phyloP scores from a whole-genome alignment of 345 rosid species.

The Psidium guajava region DNA sequence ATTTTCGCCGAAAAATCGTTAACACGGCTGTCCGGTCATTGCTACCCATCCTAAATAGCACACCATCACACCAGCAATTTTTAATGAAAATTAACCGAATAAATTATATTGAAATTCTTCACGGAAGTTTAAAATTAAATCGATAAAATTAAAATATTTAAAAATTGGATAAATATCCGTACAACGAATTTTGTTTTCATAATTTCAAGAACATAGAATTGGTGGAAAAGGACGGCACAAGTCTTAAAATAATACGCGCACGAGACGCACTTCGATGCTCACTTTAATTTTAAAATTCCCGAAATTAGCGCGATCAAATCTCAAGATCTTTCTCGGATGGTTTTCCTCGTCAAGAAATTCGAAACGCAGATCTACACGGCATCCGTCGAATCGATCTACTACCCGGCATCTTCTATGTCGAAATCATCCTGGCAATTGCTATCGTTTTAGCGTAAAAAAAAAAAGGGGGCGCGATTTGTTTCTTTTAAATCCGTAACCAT shows the following conservation, averaged over 20 bases:
- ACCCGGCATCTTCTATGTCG: neutral
- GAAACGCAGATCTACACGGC: neutral
- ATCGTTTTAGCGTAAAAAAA: neutral
- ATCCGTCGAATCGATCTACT: too few species aligned
- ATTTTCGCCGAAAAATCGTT: neutral
- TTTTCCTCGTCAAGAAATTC: neutral
- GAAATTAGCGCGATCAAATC: neutral
- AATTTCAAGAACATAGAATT: neutral
- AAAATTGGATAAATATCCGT: neutral
- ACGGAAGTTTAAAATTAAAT: neutral
- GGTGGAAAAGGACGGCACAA: neutral
- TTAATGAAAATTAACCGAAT: neutral
- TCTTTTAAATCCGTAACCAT: neutral
- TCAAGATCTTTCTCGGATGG: neutral
- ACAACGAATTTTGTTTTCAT: neutral
- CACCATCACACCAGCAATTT: neutral
- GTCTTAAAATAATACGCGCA: neutral
- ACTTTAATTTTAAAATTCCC: neutral
- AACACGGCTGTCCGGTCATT: neutral
- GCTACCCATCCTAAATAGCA: accelerated
- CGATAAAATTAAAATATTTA: neutral
- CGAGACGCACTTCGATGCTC: neutral
- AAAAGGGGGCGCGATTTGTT: neutral
- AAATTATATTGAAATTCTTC: accelerated
- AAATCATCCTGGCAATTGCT: neutral